These are phyloP conservation scores for Cyclotella distinguenda DNA, from an alignment of 108 stramenopile species.

Conservation along the genomic window DNA sequence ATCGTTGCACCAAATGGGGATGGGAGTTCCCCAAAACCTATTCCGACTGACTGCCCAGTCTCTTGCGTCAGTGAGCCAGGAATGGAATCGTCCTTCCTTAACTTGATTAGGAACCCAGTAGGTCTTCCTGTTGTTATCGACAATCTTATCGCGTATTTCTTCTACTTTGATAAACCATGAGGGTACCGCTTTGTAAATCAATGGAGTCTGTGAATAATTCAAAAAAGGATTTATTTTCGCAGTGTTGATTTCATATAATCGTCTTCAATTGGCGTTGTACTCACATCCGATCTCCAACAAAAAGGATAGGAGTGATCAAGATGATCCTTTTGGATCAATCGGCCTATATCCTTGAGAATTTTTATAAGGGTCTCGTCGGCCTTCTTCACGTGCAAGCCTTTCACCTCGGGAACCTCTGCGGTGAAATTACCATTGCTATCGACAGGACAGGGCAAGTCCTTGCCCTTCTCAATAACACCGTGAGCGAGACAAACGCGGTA, in stretches of 20 bases:
- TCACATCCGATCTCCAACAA: conserved; percentile 96
- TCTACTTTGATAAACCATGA: conserved; percentile 99
- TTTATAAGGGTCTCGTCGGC: conserved; percentile 93
- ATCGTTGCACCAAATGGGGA: conserved; percentile 98
- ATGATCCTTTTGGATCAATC: conserved; percentile 90
- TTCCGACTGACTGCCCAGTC: conserved; percentile 99
- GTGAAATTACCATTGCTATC: conserved; percentile 95
- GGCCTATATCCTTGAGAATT: conserved; percentile 82
- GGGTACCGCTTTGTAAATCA: conserved; percentile 99
- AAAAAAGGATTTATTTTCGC: too few relatives aligned
- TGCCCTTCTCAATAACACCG: conserved; percentile 90
- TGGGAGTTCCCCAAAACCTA: conserved; percentile 99
- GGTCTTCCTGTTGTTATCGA: conserved; percentile 94
- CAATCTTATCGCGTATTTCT: conserved; percentile 91
- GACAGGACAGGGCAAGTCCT: conserved; percentile 94
- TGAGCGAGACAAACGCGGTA: conserved; percentile 97
- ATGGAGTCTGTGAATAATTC: conserved; percentile 90
- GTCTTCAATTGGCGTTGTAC: too few relatives aligned
- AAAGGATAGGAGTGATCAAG: conserved; percentile 97
- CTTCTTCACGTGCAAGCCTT: conserved; percentile 92
- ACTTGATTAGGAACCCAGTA: conserved; percentile 97
- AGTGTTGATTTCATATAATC: too few relatives aligned
- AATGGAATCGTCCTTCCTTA: conserved; percentile 98
- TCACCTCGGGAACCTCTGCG: conserved; percentile 78
- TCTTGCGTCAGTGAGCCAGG: conserved; percentile 96